Percentiles rank a stretch among this genome's conserved stretches.
phyloP scores from a whole-genome alignment of 2,329 filamentous ascomycete genomes.

The Paramyrothecium sp. region DNA sequence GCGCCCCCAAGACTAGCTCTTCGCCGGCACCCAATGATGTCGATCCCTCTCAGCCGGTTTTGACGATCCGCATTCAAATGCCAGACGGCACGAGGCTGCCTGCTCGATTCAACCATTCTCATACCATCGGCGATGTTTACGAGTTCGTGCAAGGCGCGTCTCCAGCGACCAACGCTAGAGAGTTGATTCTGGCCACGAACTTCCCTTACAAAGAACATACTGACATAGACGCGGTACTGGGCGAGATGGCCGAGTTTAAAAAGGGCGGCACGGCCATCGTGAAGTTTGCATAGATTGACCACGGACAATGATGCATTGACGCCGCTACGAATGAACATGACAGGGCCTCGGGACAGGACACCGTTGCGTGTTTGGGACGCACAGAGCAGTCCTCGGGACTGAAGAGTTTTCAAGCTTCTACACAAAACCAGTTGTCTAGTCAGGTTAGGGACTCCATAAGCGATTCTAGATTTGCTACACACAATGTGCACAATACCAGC shows the following conservation, averaged over 20 bases:
- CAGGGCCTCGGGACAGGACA: conserved; percentile 7
- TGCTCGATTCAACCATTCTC: conserved; percentile 78
- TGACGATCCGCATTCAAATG: conserved; percentile 75
- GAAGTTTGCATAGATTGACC: conserved; percentile 46
- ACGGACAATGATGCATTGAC: no score
- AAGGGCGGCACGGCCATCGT: conserved; percentile 64
- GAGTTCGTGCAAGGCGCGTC: conserved; percentile 68
- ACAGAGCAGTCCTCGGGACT: no score
- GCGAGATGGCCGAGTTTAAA: conserved; percentile 64
- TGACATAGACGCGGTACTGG: conserved; percentile 59
- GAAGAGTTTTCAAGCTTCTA: no score
- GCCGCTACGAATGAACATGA: no score
- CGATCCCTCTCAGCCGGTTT: conserved; percentile 64
- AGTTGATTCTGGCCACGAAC: conserved; percentile 76
- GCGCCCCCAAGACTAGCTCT: conserved; percentile 31
- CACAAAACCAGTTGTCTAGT: no score
- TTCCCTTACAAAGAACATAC: conserved; percentile 81
- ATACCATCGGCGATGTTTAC: conserved; percentile 78
- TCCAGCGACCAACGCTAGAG: conserved; percentile 51
- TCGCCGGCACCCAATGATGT: conserved; percentile 36
- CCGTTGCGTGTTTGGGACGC: neutral
- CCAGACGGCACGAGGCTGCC: conserved; percentile 74
- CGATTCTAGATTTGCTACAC: no score
- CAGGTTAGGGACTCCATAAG: no score
- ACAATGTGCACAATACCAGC: no score